These are phyloP conservation scores for Tetrahymena malaccensis DNA, from an alignment of 73 alveolate species.

Conservation along the genomic window DNA sequence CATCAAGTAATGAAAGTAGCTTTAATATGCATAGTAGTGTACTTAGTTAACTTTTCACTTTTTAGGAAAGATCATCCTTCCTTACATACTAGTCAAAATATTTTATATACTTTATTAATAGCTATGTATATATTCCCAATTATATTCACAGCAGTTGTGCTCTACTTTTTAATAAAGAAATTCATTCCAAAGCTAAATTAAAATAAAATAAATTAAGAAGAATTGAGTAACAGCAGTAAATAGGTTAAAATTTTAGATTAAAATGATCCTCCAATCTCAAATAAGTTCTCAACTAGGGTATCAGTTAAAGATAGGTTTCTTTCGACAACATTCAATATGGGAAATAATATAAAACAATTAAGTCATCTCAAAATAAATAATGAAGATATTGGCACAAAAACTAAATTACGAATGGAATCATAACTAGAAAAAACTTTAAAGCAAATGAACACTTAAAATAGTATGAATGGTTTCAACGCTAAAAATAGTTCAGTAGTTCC, in stretches of 20 bases:
- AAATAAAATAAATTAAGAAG: background rate
- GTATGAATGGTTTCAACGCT: background rate
- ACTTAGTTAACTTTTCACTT: background rate
- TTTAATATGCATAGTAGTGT: background rate
- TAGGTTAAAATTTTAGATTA: background rate
- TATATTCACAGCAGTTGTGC: background rate
- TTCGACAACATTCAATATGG: background rate
- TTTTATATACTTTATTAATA: background rate
- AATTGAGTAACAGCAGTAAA: background rate
- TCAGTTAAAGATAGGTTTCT: background rate
- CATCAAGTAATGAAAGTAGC: background rate
- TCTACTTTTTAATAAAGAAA: background rate
- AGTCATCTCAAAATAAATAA: background rate
- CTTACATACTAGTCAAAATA: background rate
- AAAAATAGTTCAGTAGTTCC: background rate
- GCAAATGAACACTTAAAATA: background rate
- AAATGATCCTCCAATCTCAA: background rate
- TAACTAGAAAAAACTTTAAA: background rate
- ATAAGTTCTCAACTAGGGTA: background rate
- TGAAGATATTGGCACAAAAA: background rate
- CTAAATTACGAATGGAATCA: background rate
- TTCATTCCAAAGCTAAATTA: background rate
- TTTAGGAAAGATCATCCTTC: background rate
- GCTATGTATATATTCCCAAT: background rate
- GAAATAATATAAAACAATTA: too few relatives aligned